Base-by-base conservation (phyloP, 768 basidiomycete species). In the Leccinellum albellum region DNA sequence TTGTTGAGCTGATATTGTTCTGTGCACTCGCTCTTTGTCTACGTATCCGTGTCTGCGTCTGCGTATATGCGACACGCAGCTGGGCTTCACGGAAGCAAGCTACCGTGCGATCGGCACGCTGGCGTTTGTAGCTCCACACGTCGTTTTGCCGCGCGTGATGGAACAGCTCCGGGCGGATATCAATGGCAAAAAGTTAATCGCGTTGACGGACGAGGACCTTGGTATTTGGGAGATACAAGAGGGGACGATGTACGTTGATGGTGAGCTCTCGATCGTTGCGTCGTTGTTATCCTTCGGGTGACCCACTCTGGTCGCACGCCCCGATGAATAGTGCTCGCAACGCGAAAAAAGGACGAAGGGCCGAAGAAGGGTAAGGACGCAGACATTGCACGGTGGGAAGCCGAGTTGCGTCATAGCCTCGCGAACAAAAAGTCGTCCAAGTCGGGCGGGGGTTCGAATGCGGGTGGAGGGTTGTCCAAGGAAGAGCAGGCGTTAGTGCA, bases 311-410 rank as follows among this genome's bases (percentile, higher is more conserved):
- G 15, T 29, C 28, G 6, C 2, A 3, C 17, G 26, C 4, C 9
- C 6, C 37, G 2, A n/a, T 21, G 31, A 28, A 8, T 62, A 91
- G 91, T 91, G 3, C 74, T 94, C 14, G 76, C 85, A 10, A 73
- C 78, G 2, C 82, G 81, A 55, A 88, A 88, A 64, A 69, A 70
- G 12, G 78, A 76, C 1, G 77, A 80, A 4, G 75, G 66, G 48
- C 73, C 73, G 4, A 79, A 74, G 61, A 96, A 95, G 68, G 90
- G 92, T 14, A 98, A 97, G 64, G 89, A 87, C 56, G 84, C 89
- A 6, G 92, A 91, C 33, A 89, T 96, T 14, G 88, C 91, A 17
- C 88, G 91, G 66, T 99, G 96, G 96, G 97, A 99, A 59, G 88
- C 87, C 26, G 95, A 99, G 58, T 76, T 96, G n/a, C 84, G 94